Base-by-base conservation (phyloP, 768 basidiomycete species). In the Rhizopogon vesiculosus region DNA sequence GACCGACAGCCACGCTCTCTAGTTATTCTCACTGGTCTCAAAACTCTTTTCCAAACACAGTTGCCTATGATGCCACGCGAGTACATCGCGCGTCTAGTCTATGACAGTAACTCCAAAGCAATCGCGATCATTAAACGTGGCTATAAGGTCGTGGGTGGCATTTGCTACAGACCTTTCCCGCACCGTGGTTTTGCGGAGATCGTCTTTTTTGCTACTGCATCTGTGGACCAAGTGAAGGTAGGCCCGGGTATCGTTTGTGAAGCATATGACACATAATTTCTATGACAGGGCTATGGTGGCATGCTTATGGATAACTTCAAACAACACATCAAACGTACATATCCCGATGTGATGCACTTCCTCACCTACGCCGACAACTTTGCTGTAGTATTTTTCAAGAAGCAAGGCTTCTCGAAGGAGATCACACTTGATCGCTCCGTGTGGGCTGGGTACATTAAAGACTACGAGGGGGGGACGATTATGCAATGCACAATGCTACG, bases 381-480 rank as follows among this genome's bases (percentile, higher is more conserved):
- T 67, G 97, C 97, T 16, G 94, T 98, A 40, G 96, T 97, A 3
- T 99, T 98, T 72, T 98, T 99, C 78, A 93, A 93, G 69, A 99
- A 98, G 69, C 97, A 98, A 75, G 97, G 97, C 0, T 99, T 99
- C 71, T 91, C 93, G 6, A 98, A 98, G 69, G 95, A 98, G 55
- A 96, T 99, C 58, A 88, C 89, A 0, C 80, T 97, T n/a, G 87
- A 88, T 57, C 82, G 95, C 43, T 84, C 89, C 2, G 78, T 88
- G 7, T 99, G 97, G 97, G 95, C 96, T 0, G 97, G 95, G 10
- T 98, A 99, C 70, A 98, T 99, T 84, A 99, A 98, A 70, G 97
- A 99, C 69, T 99, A 99, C 71, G 97, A 99, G 70, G 96, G 96
- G 41, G 95, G 93, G 16, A 99, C 96, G 44, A 93, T 98, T 74